These are phyloP conservation scores for Penicillium cosmopolitanum DNA, from an alignment of 495 filamentous ascomycete species.

Conservation along the genomic window DNA sequence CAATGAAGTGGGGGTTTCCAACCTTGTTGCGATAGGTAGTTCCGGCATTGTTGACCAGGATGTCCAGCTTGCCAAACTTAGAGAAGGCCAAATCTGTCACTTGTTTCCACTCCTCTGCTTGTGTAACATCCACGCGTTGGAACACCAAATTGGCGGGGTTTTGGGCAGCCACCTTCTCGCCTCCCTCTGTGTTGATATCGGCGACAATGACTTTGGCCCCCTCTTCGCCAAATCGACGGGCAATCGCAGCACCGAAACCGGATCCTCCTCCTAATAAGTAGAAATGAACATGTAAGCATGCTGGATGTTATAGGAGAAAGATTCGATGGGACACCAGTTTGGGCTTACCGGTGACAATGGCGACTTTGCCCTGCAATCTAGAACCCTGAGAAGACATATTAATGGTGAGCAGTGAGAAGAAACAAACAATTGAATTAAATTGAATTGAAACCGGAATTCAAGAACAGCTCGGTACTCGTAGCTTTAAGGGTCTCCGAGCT, in stretches of 20 bases:
- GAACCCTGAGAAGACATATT: slow-evolving; percentile 29
- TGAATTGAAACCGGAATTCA: not conserved
- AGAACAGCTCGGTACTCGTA: not conserved
- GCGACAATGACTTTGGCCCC: slow-evolving; percentile 61
- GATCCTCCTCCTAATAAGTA: slow-evolving; percentile 49
- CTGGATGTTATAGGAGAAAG: not conserved
- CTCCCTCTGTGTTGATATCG: slow-evolving; percentile 61
- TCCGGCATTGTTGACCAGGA: slow-evolving; percentile 73
- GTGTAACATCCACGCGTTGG: slow-evolving; percentile 55
- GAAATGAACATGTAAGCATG: not conserved
- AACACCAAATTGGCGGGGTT: slow-evolving; percentile 48
- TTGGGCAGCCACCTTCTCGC: slow-evolving; percentile 45
- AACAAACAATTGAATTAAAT: not conserved
- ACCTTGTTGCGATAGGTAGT: slow-evolving; percentile 70
- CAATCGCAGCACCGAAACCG: slow-evolving; percentile 64
- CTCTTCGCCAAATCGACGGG: slow-evolving; percentile 57
- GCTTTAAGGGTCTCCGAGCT: not conserved
- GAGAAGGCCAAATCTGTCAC: slow-evolving; percentile 50
- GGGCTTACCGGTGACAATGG: slow-evolving; percentile 77
- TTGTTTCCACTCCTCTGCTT: slow-evolving; percentile 50
- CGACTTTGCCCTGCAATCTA: slow-evolving; percentile 82
- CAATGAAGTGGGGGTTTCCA: not conserved
- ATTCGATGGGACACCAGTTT: not conserved
- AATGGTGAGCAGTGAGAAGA: not conserved
- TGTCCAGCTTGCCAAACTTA: slow-evolving; percentile 56